Evolutionary conservation across 805 yeast genomes (phyloP).

Genomic region (Priceomyces fermenticarens): DNA sequence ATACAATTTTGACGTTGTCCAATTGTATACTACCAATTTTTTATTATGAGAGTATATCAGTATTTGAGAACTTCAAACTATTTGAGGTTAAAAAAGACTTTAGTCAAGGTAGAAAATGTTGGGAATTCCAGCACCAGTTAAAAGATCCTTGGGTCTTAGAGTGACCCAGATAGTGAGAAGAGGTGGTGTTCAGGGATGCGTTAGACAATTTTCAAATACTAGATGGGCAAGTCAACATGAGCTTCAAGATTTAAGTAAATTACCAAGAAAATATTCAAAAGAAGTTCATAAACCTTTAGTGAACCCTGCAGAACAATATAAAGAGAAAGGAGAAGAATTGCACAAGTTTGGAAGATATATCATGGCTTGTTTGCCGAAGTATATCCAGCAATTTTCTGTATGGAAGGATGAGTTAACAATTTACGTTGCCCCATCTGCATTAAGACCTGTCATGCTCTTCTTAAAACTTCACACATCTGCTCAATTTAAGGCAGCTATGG

Average conservation of each 20-base stretch:
- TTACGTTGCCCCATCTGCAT: slow-evolving; percentile 71
- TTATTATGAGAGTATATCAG: slow-evolving; percentile 1
- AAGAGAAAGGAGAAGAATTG: slow-evolving; percentile 63
- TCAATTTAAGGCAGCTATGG: slow-evolving; percentile 75
- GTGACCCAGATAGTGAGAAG: too few species aligned
- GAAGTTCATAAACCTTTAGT: slow-evolving; percentile 48
- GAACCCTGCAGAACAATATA: slow-evolving; percentile 76
- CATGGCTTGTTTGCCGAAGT: slow-evolving; percentile 77
- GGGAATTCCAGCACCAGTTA: too few species aligned
- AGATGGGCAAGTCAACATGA: slow-evolving; percentile 14
- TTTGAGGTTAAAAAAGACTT: background rate
- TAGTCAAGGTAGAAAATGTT: background rate
- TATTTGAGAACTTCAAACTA: background rate
- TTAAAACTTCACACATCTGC: slow-evolving; percentile 76
- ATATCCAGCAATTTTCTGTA: slow-evolving; percentile 76
- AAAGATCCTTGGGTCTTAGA: too few species aligned
- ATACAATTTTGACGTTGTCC: slow-evolving; percentile 6
- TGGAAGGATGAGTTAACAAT: slow-evolving; percentile 88
- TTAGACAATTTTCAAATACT: slow-evolving; percentile 3
- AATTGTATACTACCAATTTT: slow-evolving; percentile 11
- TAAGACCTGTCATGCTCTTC: slow-evolving; percentile 68
- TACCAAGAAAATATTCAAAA: slow-evolving; percentile 35
- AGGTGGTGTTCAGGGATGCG: background rate
- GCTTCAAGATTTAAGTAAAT: slow-evolving; percentile 30
- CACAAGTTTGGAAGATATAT: slow-evolving; percentile 80